These are phyloP conservation scores for Moricandia moricandioides DNA, from an alignment of 345 rosid genomes.

Conservation along the genomic window DNA sequence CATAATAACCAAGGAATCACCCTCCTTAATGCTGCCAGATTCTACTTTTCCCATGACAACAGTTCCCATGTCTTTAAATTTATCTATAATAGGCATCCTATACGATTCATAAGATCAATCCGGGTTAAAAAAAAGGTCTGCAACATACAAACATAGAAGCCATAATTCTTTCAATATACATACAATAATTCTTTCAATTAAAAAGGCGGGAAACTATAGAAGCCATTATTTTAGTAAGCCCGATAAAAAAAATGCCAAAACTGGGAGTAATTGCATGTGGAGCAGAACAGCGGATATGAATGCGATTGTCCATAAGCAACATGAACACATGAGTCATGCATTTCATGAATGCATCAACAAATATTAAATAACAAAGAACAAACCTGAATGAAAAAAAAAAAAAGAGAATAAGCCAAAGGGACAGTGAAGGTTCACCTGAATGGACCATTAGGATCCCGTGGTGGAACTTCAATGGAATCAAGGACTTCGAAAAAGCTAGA, in stretches of 20 bases:
- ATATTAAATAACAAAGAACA: neutral
- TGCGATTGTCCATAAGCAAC: neutral
- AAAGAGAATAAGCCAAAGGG: neutral
- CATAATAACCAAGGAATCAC: conserved; percentile 83
- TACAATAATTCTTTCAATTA: neutral
- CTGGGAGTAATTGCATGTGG: neutral
- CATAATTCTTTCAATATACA: no score
- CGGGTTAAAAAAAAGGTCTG: neutral
- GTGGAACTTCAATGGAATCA: conserved; percentile 76
- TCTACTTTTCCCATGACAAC: conserved; percentile 97
- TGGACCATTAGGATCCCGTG: conserved; percentile 91
- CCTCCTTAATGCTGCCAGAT: conserved; percentile 83
- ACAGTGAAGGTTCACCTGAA: conserved; percentile 53
- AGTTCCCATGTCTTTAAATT: conserved; percentile 98
- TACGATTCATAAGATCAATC: conserved; percentile 23
- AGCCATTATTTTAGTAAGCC: neutral
- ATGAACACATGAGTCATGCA: neutral
- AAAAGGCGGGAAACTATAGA: neutral
- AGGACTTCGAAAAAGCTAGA: conserved; percentile 87
- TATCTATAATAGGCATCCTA: conserved; percentile 97
- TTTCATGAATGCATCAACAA: conserved; percentile 4
- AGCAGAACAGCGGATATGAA: neutral
- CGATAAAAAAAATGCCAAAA: conserved; percentile 5
- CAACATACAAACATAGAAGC: conserved; percentile 1
- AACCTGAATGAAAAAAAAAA: neutral